Conservation (phyloP, 805 yeast species). For the Wickerhamiella kazuoi region DNA sequence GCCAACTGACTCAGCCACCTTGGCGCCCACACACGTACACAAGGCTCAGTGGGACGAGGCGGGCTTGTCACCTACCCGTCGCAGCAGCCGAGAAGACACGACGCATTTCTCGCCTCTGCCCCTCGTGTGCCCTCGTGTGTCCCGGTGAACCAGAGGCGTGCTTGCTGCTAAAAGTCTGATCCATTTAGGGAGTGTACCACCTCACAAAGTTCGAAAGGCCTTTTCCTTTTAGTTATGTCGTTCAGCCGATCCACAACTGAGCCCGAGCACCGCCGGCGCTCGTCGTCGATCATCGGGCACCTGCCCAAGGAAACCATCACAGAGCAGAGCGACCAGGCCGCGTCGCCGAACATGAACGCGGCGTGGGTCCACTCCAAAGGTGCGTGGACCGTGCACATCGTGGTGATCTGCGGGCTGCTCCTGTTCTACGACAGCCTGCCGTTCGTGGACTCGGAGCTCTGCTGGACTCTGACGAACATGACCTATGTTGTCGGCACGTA, state of each 20-base stretch:
- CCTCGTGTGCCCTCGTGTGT: too few species aligned
- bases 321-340: slow-evolving; percentile 77
- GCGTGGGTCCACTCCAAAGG: slow-evolving; percentile 90
- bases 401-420: slow-evolving; percentile 57
- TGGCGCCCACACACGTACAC: too few species aligned
- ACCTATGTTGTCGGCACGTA: slow-evolving; percentile 84
- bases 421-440: slow-evolving; percentile 65
- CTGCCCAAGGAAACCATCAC: slow-evolving; percentile 86
- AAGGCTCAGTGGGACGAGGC: too few species aligned
- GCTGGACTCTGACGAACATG: slow-evolving; percentile 86
- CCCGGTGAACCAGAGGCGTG: too few species aligned
- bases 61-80: too few species aligned
- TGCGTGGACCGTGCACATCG: slow-evolving; percentile 89
- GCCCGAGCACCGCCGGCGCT: slow-evolving; percentile 37
- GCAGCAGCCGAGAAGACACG: too few species aligned
- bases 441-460: slow-evolving; percentile 61
- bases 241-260: slow-evolving; percentile 1
- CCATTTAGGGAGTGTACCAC: too few species aligned
- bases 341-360: slow-evolving; percentile 81
- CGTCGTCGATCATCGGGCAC: slow-evolving; percentile 79
- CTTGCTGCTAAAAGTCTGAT: too few species aligned
- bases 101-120: too few species aligned
- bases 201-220: too few species aligned
- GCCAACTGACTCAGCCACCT: neutral
- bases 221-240: neutral